Evolutionary conservation across 2,329 filamentous ascomycete genomes (phyloP).

Genomic region (Cercospora zeina): DNA sequence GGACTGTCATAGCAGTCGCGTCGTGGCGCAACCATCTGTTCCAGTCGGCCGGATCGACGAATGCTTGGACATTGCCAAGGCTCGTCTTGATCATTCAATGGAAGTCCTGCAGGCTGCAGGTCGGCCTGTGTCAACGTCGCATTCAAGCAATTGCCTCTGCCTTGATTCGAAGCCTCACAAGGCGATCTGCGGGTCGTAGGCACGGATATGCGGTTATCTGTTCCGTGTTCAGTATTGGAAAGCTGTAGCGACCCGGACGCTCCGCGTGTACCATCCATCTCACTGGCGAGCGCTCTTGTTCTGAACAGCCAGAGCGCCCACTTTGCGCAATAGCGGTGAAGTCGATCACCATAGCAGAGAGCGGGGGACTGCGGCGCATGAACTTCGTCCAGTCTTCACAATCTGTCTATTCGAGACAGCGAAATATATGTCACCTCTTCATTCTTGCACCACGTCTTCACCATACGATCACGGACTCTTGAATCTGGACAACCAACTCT

Average conservation of each 20-base stretch:
- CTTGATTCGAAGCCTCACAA: not conserved
- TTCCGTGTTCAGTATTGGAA: not conserved
- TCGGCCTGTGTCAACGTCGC: not conserved
- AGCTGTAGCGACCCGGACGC: not conserved
- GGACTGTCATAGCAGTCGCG: too few species aligned
- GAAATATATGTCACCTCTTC: slow-evolving; percentile 18
- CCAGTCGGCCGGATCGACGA: not conserved
- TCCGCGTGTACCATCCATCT: not conserved
- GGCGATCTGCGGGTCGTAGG: not conserved
- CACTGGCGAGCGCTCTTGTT: not conserved
- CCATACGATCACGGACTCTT: slow-evolving; percentile 6
- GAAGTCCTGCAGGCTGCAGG: not conserved
- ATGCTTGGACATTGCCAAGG: not conserved
- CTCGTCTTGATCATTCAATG: not conserved
- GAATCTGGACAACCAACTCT: slow-evolving; percentile 11
- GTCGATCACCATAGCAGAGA: not conserved
- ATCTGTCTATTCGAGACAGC: not conserved
- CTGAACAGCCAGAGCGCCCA: not conserved
- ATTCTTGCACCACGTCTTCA: slow-evolving; percentile 22
- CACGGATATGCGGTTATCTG: not conserved
- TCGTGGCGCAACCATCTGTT: not conserved
- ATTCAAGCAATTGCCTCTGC: not conserved
- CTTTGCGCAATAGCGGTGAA: not conserved
- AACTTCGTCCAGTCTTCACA: slow-evolving; percentile 1
- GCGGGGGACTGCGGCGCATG: not conserved